Evolutionary conservation across 352 stramenopile species (phyloP), one percentile per base, ranked within the genome.

Genomic region (Thalassiosira exigua): DNA sequence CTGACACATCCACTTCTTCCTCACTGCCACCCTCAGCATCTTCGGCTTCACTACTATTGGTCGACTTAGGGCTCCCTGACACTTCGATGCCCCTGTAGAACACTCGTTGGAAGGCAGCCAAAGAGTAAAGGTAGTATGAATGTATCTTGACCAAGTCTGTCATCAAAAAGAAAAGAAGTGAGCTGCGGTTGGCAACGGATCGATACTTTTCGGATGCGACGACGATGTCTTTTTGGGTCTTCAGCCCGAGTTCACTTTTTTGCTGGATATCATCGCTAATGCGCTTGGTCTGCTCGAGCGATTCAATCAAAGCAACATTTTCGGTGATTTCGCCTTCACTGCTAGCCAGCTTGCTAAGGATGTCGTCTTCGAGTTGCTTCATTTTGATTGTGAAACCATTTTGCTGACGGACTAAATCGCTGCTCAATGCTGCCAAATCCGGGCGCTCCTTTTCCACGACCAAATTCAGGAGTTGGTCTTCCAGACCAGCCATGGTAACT

Each of bases 251-350:
- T 79, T 95, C 95, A 26, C 98, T 95, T 3, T 96, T 97, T 27
- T 96, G 94, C 39, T 96, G 94, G 79, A 98, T 98, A 39, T 98
- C 96, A 22, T 95, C 96, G 39, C 94, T 94, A 56, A 97, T 97
- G 82, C 95, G 94, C 90, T 98, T 98, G 0, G 96, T 98, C 58
- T 96, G 93, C 66, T 98, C 96, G 7, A 98, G 80, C 57, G 94
- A 96, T 69, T 98, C 96, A 50, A 98, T 98, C 44, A 98, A 76
- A 12, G 95, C 95, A 60, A 98, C 96, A 84, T 99, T 98, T 86
- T 98, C 97, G 27, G 96, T 98, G 69, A 99, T 98, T 83, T 98
- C 96, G 46, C 96, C 96, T 83, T 98, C 94, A 0, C 95, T 95
- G 64, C 90, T 97, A n/a, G 96, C 65, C 19, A 98, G 93, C 65